These are phyloP conservation scores for Hyphopichia pseudoburtonii DNA, from an alignment of 1,139 yeast species.

Conservation along the genomic window DNA sequence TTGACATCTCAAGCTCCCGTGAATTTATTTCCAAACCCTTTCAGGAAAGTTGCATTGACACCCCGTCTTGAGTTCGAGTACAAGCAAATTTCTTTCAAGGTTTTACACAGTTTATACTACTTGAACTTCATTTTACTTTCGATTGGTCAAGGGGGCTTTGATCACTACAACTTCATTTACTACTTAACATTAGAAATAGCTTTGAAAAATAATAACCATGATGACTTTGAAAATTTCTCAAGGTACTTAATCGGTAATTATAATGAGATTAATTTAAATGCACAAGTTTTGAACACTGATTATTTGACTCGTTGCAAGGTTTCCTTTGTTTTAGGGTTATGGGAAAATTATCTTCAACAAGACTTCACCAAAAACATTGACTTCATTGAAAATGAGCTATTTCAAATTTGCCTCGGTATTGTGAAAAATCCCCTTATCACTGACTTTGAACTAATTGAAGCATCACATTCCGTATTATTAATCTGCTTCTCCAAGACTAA, in stretches of 20 bases:
- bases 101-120: constrained; percentile 50
- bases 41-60: neutral
- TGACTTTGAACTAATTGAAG: constrained; percentile 51
- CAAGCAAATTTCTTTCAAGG: constrained; percentile 30
- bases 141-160: constrained; percentile 72
- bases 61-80: constrained; percentile 20
- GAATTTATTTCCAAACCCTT: neutral
- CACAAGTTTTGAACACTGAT: constrained; percentile 29
- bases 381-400: constrained; percentile 33
- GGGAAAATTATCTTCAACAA: constrained; percentile 56
- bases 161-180: constrained; percentile 65
- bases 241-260: constrained; percentile 40
- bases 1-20: neutral
- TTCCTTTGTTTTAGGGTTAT: constrained; percentile 55
- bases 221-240: constrained; percentile 37
- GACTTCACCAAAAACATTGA: constrained; percentile 17
- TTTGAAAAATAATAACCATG: constrained; percentile 25
- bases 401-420: constrained; percentile 44
- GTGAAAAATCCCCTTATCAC: constrained; percentile 30
- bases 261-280: constrained; percentile 37
- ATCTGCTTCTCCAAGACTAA: constrained; percentile 36
- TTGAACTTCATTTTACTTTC: constrained; percentile 55
- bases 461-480: constrained; percentile 67
- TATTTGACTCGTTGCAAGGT: constrained; percentile 49
- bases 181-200: constrained; percentile 48